phyloP scores from a whole-genome alignment of 305 asterid species.

The Striga hermonthica region DNA sequence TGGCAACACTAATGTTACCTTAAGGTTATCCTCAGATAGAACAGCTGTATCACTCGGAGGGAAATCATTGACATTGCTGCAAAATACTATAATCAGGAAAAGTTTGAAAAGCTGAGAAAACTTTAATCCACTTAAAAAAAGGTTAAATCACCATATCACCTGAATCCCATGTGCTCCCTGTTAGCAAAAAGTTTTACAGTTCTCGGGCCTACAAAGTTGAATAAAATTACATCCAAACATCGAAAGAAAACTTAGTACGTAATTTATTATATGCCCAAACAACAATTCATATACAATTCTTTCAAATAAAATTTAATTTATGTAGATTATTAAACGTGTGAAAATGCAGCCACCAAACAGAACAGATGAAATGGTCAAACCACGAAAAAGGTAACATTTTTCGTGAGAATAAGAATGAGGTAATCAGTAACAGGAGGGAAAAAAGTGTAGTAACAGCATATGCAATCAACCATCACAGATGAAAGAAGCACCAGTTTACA shows the following conservation, averaged over 20 bases:
- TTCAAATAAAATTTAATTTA: not conserved
- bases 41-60: constrained; percentile 75
- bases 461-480: constrained; percentile 9
- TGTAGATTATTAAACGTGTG: not conserved
- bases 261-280: constrained; percentile 15
- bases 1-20: constrained; percentile 21
- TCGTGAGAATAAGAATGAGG: not conserved
- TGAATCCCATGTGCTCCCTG: constrained; percentile 97
- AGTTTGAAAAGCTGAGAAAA: constrained; percentile 13
- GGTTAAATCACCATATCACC: constrained; percentile 44
- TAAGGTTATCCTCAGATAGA: constrained; percentile 42
- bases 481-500: not conserved
- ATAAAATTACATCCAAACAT: constrained; percentile 2
- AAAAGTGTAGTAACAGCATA: not conserved
- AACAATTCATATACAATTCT: not conserved
- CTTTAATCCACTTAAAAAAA: constrained; percentile 1
- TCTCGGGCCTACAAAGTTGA: constrained; percentile 63
- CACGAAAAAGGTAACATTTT: not conserved
- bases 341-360: not conserved
- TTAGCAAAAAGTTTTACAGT: constrained; percentile 85
- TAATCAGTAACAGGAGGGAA: not conserved
- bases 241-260: constrained; percentile 19
- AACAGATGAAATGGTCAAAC: not conserved
- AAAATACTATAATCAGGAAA: constrained; percentile 29
- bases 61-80: constrained; percentile 83